Conservation (phyloP, 345 rosid species). For the Populus simonii region DNA sequence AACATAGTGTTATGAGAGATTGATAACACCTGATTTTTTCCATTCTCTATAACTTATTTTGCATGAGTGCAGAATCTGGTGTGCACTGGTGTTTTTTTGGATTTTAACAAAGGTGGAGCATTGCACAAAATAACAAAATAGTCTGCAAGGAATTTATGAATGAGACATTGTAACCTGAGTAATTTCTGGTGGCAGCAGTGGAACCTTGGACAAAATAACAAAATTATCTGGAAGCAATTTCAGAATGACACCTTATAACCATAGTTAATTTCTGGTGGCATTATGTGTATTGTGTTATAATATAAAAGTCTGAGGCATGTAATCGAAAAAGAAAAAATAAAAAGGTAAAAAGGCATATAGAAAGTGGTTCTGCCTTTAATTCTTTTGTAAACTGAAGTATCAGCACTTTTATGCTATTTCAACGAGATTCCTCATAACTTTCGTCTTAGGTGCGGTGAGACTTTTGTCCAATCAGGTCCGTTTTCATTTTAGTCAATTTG, state of each 20-base stretch:
- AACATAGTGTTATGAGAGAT: not conserved
- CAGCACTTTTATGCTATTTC: not conserved
- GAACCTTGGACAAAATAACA: not conserved
- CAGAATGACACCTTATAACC: not conserved
- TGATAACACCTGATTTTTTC: not conserved
- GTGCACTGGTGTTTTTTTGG: not conserved
- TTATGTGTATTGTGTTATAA: not conserved
- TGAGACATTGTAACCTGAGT: not conserved
- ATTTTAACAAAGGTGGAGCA: not conserved
- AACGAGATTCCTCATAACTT: not conserved
- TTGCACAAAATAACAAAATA: not conserved
- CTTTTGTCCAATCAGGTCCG: not conserved
- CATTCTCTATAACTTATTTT: not conserved
- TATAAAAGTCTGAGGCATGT: not conserved
- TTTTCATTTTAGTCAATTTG: not conserved
- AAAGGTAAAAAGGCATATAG: not conserved
- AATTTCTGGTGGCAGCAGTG: not conserved
- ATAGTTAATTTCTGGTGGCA: not conserved
- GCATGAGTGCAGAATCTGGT: not conserved
- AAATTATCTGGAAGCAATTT: not conserved
- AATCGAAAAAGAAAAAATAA: not conserved
- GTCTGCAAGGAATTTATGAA: not conserved
- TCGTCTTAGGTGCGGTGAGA: not conserved
- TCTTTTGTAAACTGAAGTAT: not conserved
- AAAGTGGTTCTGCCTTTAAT: not conserved